These are phyloP conservation scores for Thermomucor indicae-seudaticae DNA, from an alignment of 371 early-diverging fungal species.

Conservation along the genomic window DNA sequence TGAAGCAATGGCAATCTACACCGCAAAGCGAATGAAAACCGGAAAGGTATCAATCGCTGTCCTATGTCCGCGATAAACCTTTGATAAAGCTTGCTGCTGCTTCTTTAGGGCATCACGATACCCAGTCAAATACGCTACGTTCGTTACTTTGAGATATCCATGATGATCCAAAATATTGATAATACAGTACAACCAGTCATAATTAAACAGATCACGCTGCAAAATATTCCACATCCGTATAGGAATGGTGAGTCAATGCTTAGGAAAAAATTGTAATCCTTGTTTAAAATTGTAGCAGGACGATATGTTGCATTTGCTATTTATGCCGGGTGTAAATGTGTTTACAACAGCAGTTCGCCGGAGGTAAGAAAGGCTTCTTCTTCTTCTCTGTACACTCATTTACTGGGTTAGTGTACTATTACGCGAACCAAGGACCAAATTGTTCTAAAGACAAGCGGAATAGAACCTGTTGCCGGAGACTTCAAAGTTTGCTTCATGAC, in stretches of 20 bases:
- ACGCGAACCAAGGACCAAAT: conserved; percentile 18
- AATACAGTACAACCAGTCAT: background rate
- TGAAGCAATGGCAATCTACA: conserved; percentile 58
- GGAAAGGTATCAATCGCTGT: conserved; percentile 38
- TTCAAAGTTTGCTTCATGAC: conserved; percentile 44
- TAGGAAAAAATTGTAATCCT: background rate
- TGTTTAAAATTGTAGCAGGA: background rate
- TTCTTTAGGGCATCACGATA: conserved; percentile 58
- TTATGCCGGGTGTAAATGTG: conserved; percentile 3
- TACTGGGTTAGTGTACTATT: conserved; percentile 25
- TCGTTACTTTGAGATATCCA: conserved; percentile 47
- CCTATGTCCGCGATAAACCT: too few relatives aligned
- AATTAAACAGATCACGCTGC: conserved; percentile 13
- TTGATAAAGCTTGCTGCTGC: background rate
- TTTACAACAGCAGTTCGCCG: conserved; percentile 11
- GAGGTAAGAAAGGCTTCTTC: too few relatives aligned
- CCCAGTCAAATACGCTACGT: conserved; percentile 67
- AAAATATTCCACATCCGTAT: background rate
- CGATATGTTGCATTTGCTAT: conserved; percentile 3
- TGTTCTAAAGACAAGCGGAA: conserved; percentile 19
- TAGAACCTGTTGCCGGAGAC: conserved; percentile 34
- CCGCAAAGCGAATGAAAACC: conserved; percentile 46
- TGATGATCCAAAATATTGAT: conserved; percentile 11
- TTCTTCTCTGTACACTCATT: too few relatives aligned
- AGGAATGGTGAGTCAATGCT: background rate